A percentile compares a stretch with the other conserved stretches of the same genome.
Conservation (phyloP, 306 rosid genomes). For the Prunus dulcis region DNA sequence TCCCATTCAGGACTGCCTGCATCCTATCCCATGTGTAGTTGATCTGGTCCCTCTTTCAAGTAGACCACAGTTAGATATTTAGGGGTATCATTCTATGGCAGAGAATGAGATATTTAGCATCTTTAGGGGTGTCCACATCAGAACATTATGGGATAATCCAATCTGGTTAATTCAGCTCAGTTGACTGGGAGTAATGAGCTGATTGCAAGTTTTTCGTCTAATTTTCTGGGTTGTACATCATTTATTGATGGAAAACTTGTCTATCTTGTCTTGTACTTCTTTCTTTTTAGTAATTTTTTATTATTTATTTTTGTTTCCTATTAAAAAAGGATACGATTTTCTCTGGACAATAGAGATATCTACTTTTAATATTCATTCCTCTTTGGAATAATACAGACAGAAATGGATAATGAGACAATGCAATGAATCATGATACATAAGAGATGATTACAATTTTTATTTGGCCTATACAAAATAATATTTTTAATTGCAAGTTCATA, state of each 20-base stretch:
- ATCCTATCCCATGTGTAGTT: neutral
- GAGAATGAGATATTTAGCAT: neutral
- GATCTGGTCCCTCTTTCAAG: neutral
- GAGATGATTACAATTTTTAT: neutral
- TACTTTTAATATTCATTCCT: too few species aligned
- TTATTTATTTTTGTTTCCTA: too few species aligned
- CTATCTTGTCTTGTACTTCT: neutral
- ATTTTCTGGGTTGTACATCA: neutral
- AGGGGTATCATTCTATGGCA: neutral
- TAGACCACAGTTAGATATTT: neutral
- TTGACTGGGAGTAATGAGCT: neutral
- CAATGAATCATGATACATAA: too few species aligned
- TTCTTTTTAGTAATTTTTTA: neutral
- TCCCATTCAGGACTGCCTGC: neutral
- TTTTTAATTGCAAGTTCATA: neutral
- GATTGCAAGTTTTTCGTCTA: neutral
- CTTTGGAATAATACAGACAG: too few species aligned
- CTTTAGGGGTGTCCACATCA: neutral
- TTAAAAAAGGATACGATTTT: too few species aligned
- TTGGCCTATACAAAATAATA: neutral
- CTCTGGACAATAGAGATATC: too few species aligned
- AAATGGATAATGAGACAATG: too few species aligned
- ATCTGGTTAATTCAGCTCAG: neutral
- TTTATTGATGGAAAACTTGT: neutral
- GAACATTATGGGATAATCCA: neutral